Evolutionary conservation across 768 basidiomycete genomes (phyloP).

Genomic region (Suillus bovinus): DNA sequence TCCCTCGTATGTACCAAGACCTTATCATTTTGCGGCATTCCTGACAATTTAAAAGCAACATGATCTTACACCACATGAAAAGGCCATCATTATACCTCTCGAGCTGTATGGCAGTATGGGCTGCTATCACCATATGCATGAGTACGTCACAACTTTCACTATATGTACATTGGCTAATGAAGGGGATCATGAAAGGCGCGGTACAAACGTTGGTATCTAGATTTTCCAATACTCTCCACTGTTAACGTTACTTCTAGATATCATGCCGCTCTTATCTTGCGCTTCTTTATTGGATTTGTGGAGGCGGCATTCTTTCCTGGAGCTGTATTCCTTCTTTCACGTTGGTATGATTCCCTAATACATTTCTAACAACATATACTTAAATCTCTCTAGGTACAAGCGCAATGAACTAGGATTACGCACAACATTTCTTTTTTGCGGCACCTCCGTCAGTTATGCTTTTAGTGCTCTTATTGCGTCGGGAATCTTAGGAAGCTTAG

Average conservation of each 20-base stretch:
- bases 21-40: neutral
- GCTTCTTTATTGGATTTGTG: conserved; percentile 76
- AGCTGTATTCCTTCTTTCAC: conserved; percentile 63
- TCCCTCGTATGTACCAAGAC: conserved; percentile 51
- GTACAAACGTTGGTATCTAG: conserved; percentile 32
- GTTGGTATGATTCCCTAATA: conserved; percentile 43
- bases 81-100: conserved; percentile 69
- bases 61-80: conserved; percentile 63
- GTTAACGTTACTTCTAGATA: conserved; percentile 41
- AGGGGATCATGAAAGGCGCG: conserved; percentile 27
- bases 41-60: conserved; percentile 48
- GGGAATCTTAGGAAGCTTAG: conserved; percentile 69
- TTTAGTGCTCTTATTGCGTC: conserved; percentile 78
- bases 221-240: neutral
- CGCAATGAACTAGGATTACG: conserved; percentile 66
- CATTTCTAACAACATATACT: neutral
- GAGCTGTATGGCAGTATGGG: conserved; percentile 67
- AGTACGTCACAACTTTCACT: conserved; percentile 40
- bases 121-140: conserved; percentile 53
- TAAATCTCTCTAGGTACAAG: conserved; percentile 43
- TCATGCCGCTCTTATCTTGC: conserved; percentile 54
- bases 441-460: conserved; percentile 74
- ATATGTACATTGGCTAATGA: conserved; percentile 6
- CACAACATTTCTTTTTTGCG: conserved; percentile 65
- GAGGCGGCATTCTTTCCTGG: conserved; percentile 71